Percentiles rank a stretch among this genome's conserved stretches.
Conservation (phyloP, 2,329 filamentous ascomycete species). For the Xylaria sp. region DNA sequence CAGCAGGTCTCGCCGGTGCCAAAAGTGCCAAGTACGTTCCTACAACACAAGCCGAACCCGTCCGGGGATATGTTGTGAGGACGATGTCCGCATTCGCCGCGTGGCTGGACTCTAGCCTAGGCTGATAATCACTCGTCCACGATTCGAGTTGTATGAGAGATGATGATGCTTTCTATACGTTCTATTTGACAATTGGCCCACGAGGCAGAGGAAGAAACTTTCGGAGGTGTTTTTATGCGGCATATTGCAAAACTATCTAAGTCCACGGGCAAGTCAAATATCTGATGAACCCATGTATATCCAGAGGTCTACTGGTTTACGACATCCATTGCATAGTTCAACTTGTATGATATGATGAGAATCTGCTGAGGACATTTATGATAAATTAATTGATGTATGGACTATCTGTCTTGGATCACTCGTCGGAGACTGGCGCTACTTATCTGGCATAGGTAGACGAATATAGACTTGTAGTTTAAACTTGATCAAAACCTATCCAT, state of each 20-base stretch:
- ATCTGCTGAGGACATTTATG: neutral
- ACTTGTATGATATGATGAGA: constrained; percentile 26
- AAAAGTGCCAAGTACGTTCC: constrained; percentile 53
- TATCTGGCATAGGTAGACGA: neutral
- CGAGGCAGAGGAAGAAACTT: neutral
- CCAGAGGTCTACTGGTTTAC: constrained; percentile 12
- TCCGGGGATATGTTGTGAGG: constrained; percentile 44
- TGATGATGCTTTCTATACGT: constrained; percentile 13
- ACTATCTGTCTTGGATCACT: neutral
- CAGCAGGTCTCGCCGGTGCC: constrained; percentile 55
- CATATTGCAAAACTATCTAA: constrained; percentile 17
- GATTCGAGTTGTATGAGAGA: constrained; percentile 28
- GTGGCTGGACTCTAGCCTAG: neutral
- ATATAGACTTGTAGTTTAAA: neutral
- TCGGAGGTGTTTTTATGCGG: neutral
- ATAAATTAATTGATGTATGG: constrained; percentile 22
- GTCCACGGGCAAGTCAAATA: neutral
- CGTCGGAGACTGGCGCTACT: neutral
- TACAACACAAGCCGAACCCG: constrained; percentile 46
- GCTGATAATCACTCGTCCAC: neutral
- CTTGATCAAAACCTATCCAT: neutral
- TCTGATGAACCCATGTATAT: constrained; percentile 17
- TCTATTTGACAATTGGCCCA: neutral
- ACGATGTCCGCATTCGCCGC: neutral
- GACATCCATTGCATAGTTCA: constrained; percentile 27